Percentiles rank a stretch among this genome's conserved stretches.
Evolutionary conservation across 2,329 filamentous ascomycete genomes (phyloP).

Genomic region (Arthrinium phaeospermum): DNA sequence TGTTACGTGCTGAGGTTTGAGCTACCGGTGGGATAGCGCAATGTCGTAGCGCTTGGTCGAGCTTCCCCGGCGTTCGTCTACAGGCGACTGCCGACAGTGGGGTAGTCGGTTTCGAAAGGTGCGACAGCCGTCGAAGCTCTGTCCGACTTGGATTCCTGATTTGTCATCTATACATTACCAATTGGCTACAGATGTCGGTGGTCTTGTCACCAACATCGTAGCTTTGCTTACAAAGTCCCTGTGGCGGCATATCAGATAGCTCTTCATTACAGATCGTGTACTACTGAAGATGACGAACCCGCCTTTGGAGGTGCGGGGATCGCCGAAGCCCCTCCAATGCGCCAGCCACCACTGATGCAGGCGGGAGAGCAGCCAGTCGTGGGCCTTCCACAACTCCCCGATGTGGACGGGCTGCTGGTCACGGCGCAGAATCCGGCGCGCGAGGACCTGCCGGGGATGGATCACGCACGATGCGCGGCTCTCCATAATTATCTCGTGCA

Average conservation of each 20-base stretch:
- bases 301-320: neutral
- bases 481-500: constrained; percentile 40
- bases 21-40: too few relatives aligned
- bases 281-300: neutral
- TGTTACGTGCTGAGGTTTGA: too few relatives aligned
- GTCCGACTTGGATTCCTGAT: neutral
- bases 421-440: constrained; percentile 34
- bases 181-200: neutral
- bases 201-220: neutral
- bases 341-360: neutral
- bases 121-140: neutral
- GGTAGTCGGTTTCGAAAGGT: neutral
- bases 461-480: constrained; percentile 37
- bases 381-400: constrained; percentile 22
- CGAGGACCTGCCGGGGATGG: constrained; percentile 31
- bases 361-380: constrained; percentile 20
- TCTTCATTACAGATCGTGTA: neutral
- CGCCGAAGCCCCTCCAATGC: too few relatives aligned
- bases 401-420: constrained; percentile 32
- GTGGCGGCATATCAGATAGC: neutral
- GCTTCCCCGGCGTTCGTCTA: too few relatives aligned
- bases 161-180: neutral
- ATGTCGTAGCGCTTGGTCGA: too few relatives aligned
- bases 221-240: neutral
- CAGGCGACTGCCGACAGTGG: neutral